Conservation (phyloP, 1,284 basidiomycete species). For the Mycena sp. region DNA sequence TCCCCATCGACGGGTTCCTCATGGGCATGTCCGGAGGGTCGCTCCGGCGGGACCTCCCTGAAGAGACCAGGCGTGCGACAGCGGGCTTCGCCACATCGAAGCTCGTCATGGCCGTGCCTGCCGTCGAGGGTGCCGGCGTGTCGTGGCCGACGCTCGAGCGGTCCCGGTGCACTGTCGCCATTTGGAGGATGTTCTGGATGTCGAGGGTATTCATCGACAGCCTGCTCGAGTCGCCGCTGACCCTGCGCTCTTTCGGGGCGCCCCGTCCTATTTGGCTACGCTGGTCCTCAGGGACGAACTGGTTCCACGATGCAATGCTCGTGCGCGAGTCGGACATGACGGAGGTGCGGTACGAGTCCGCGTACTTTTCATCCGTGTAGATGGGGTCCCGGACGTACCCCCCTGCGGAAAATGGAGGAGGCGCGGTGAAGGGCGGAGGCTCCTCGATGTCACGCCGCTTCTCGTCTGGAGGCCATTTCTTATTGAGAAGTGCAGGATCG, state of each 20-base stretch:
- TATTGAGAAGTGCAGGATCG: slow-evolving; percentile 38
- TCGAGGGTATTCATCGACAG: slow-evolving; percentile 29
- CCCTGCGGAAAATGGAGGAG: slow-evolving; percentile 8
- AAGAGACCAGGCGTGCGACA: slow-evolving; percentile 18
- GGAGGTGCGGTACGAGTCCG: no score
- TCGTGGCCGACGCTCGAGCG: not conserved
- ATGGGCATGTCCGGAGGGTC: slow-evolving; percentile 19
- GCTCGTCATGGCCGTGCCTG: slow-evolving; percentile 16
- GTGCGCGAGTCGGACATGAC: slow-evolving; percentile 33
- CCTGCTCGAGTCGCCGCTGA: slow-evolving; percentile 7
- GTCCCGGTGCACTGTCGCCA: slow-evolving; percentile 26
- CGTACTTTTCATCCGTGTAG: slow-evolving; percentile 44
- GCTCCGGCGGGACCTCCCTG: not conserved
- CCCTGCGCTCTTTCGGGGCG: not conserved
- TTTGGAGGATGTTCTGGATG: slow-evolving; percentile 27
- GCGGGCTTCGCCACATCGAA: slow-evolving; percentile 26
- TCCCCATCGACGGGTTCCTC: slow-evolving; percentile 22
- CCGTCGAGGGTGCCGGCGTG: slow-evolving; percentile 17
- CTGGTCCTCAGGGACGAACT: slow-evolving; percentile 21
- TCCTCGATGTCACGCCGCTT: slow-evolving; percentile 3
- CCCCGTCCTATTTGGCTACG: not conserved
- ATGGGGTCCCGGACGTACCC: slow-evolving; percentile 41
- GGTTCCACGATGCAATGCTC: slow-evolving; percentile 26
- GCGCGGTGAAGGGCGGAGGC: slow-evolving; percentile 3
- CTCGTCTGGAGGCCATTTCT: slow-evolving; percentile 25